Conservation (phyloP, 441 rosid species). For the Arabidopsis hybrid region DNA sequence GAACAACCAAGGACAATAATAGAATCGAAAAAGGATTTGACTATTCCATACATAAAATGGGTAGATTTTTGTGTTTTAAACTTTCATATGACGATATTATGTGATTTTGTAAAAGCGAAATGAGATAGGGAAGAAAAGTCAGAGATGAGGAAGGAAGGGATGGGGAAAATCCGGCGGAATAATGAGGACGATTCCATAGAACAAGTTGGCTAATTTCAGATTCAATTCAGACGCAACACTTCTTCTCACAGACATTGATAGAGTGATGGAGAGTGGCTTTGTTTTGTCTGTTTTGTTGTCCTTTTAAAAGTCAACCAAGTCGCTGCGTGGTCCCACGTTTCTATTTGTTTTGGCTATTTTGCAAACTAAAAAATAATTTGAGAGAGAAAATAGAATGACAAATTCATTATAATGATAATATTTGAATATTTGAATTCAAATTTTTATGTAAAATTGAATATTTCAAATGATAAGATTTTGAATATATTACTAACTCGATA, state of each 20-base stretch:
- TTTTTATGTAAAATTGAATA: neutral
- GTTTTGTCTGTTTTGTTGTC: slow-evolving; percentile 30
- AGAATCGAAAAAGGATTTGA: slow-evolving; percentile 23
- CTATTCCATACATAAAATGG: slow-evolving; percentile 24
- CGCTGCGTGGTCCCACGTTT: slow-evolving; percentile 26
- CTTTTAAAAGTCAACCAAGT: slow-evolving; percentile 43
- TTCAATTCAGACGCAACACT: slow-evolving; percentile 36
- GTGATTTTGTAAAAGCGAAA: slow-evolving; percentile 11
- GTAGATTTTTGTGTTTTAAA: neutral
- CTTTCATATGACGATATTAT: neutral
- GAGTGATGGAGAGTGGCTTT: slow-evolving; percentile 39
- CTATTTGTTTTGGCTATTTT: slow-evolving; percentile 25
- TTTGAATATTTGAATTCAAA: neutral
- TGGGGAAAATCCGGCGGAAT: slow-evolving; percentile 24
- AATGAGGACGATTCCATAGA: slow-evolving; percentile 27
- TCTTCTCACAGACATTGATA: slow-evolving; percentile 38
- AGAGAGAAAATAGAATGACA: neutral
- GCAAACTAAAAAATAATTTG: neutral
- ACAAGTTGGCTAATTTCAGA: slow-evolving; percentile 43
- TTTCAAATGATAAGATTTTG: neutral
- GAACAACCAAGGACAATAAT: slow-evolving; percentile 22
- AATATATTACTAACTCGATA: neutral
- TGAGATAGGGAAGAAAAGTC: slow-evolving; percentile 40
- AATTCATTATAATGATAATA: neutral
- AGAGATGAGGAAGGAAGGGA: slow-evolving; percentile 35